Evolutionary conservation across 139 green algal genomes (phyloP).

Genomic region (Closterium sp.): DNA sequence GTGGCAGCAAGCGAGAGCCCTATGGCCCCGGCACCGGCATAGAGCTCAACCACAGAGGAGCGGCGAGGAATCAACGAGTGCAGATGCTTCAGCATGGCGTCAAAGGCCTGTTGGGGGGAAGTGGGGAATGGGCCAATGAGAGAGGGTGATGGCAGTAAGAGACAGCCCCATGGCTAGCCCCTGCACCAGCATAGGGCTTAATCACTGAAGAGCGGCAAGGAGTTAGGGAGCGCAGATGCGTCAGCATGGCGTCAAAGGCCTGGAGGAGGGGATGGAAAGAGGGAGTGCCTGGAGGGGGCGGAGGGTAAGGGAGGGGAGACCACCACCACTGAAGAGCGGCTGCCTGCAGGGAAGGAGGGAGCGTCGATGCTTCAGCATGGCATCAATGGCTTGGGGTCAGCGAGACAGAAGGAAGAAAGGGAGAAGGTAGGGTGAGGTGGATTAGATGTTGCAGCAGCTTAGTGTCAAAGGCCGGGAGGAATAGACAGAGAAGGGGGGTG

Average conservation of each 20-base stretch:
- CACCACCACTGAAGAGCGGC: too few relatives aligned
- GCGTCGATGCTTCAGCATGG: too few relatives aligned
- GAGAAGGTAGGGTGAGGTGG: too few relatives aligned
- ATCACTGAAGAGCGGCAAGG: not conserved
- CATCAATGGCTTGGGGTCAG: too few relatives aligned
- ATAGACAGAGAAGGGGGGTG: too few relatives aligned
- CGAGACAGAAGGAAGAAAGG: too few relatives aligned
- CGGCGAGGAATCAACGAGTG: constrained; percentile 47
- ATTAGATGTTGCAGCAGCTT: too few relatives aligned
- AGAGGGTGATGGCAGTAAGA: not conserved
- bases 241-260: too few relatives aligned
- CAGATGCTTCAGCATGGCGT: constrained; percentile 54
- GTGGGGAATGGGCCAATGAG: not conserved
- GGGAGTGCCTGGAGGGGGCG: too few relatives aligned
- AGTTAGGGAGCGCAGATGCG: not conserved
- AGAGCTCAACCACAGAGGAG: constrained; percentile 62
- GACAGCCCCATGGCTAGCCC: not conserved
- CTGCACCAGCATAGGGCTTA: not conserved
- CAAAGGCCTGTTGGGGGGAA: constrained; percentile 56
- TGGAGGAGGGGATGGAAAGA: not conserved
- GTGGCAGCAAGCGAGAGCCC: constrained; percentile 56
- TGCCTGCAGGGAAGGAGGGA: too few relatives aligned
- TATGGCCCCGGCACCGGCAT: constrained; percentile 77
- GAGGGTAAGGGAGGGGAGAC: too few relatives aligned
- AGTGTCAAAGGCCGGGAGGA: too few relatives aligned